Conservation (phyloP, 768 basidiomycete genomes). For the Serendipita sp. region DNA sequence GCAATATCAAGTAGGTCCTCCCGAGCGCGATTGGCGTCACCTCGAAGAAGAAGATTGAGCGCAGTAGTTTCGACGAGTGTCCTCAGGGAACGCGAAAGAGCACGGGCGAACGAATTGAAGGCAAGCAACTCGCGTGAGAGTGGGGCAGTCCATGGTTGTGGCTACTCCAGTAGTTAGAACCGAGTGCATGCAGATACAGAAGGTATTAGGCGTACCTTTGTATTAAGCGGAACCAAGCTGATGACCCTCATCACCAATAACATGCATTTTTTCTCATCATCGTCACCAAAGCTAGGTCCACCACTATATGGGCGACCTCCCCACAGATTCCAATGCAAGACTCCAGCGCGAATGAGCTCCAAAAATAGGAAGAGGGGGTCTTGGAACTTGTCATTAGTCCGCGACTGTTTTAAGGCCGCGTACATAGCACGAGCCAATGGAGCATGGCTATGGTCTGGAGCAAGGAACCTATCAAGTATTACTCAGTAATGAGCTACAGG, state of each 20-base stretch:
- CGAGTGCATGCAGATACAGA: conserved; percentile 9
- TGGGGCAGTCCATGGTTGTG: conserved; percentile 89
- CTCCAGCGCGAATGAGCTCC: conserved; percentile 90
- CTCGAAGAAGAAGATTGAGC: conserved; percentile 82
- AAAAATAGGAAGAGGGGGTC: conserved; percentile 89
- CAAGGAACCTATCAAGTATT: conserved; percentile 48
- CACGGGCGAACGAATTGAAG: conserved; percentile 95
- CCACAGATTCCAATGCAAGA: conserved; percentile 90
- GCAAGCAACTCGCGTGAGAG: conserved; percentile 91
- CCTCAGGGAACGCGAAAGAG: conserved; percentile 77
- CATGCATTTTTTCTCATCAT: conserved; percentile 90
- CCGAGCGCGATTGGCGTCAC: conserved; percentile 69
- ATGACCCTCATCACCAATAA: conserved; percentile 91
- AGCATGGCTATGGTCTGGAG: conserved; percentile 78
- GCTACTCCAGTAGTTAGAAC: conserved; percentile 25
- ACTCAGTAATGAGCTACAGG: not conserved
- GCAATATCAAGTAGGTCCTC: conserved; percentile 89
- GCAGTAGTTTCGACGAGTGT: conserved; percentile 81
- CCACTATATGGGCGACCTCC: conserved; percentile 78
- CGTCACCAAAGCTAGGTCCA: conserved; percentile 86
- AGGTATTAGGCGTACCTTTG: conserved; percentile 44
- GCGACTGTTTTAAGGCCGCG: conserved; percentile 55
- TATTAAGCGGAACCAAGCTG: conserved; percentile 86
- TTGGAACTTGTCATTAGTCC: conserved; percentile 96
- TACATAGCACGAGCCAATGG: conserved; percentile 85